Evolutionary conservation across 345 rosid genomes (phyloP), one percentile per base, ranked within the genome.

Genomic region (Arabis alpina): DNA sequence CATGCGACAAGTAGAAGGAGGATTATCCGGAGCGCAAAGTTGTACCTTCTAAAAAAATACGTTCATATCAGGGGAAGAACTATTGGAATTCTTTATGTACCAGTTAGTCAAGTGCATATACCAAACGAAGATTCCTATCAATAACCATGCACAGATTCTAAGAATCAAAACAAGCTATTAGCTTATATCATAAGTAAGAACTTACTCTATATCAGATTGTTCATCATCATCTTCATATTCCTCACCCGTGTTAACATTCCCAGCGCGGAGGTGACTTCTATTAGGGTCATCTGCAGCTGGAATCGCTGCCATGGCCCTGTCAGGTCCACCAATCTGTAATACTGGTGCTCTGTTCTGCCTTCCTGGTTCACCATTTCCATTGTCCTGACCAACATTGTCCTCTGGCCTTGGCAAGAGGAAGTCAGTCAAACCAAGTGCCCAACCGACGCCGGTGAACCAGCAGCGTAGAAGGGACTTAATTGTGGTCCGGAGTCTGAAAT

Each of bases 391-490:
- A 66, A 77, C 76, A 70, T 77, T 84, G 49, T 94, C 97, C 44
- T 87, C 99, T 45, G 87, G 83, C 82, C 84, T 84, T 48, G 99
- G 93, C 75, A 94, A 77, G 67, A 94, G 83, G 61, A 88, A 94
- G 40, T 94, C 93, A 0, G 92, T 86, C 70, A 91, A 78, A 71
- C 96, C 93, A 73, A 94, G 90, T 12, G 96, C 88, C 99, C 93
- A 92, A 23, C 98, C 97, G 52, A 89, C 98, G 19, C 91, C 87
- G 1, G 82, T 84, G 79, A 91, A 87, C 99, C 99, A 94, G 75
- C 88, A 94, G 77, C 70, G 93, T 55, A 94, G 88, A 64, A 94
- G 88, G 58, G 97, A 88, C 79, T 89, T 94, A 70, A 92, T 81
- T 59, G 98, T 88, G 49, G 93, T 82, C 79, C 98, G 88, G 80